Percentiles rank a stretch among this genome's conserved stretches.
These are phyloP conservation scores for Turritis glabra DNA, from an alignment of 345 rosid genomes.

Conservation along the genomic window DNA sequence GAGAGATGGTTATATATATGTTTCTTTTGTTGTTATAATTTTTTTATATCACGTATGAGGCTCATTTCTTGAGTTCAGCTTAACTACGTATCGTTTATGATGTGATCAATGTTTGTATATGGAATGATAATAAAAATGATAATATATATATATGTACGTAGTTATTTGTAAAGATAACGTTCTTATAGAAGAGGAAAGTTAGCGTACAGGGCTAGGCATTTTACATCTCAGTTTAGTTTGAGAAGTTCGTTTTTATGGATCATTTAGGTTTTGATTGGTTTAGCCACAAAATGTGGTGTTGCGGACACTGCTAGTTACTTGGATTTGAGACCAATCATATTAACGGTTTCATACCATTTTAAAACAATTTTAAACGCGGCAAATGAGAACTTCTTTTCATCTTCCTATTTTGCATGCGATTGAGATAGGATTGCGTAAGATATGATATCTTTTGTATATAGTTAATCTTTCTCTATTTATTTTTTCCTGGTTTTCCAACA, in stretches of 20 bases:
- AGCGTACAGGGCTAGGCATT: neutral
- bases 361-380: neutral
- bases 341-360: neutral
- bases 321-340: neutral
- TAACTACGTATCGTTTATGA: neutral
- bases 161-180: neutral
- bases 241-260: neutral
- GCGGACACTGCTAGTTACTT: neutral
- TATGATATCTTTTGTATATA: neutral
- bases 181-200: neutral
- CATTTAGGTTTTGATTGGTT: neutral
- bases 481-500: neutral
- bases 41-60: neutral
- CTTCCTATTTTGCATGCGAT: neutral
- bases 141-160: neutral
- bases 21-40: slow-evolving; percentile 6
- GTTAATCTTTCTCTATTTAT: neutral
- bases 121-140: no score
- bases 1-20: slow-evolving; percentile 8
- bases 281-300: neutral
- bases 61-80: slow-evolving; percentile 20
- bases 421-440: neutral
- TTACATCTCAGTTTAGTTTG: neutral
- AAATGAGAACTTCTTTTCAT: neutral
- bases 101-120: slow-evolving; percentile 15